Evolutionary conservation across 495 filamentous ascomycete genomes (phyloP).

Genomic region (Coniosporium apollinis): DNA sequence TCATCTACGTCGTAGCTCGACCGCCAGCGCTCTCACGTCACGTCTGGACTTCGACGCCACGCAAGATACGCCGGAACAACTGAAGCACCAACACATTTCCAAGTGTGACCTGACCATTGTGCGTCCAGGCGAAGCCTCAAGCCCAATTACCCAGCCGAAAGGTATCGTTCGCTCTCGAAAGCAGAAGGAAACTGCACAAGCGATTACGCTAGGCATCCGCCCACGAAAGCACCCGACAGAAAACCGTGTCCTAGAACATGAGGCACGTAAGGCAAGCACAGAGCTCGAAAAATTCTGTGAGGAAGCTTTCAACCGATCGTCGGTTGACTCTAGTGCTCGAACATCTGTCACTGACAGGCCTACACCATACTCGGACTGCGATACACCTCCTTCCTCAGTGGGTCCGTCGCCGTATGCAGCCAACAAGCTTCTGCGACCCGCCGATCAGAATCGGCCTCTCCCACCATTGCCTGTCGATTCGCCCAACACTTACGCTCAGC

Average conservation of each 20-base stretch:
- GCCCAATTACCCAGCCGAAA: conserved; percentile 8
- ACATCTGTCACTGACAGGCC: conserved; percentile 27
- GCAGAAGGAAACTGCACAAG: conserved; percentile 5
- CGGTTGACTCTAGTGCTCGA: conserved; percentile 30
- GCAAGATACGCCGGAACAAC: conserved; percentile 14
- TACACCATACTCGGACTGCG: conserved; percentile 20
- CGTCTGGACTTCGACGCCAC: conserved; percentile 1
- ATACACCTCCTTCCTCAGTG: conserved; percentile 25
- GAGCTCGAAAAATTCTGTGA: conserved; percentile 54
- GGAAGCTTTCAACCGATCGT: conserved; percentile 68
- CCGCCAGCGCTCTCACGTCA: conserved; percentile 12
- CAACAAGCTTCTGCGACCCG: conserved; percentile 12
- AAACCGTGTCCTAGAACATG: conserved; percentile 38
- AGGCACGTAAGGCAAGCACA: conserved; percentile 46
- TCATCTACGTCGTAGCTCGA: conserved; percentile 30
- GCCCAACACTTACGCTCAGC: conserved; percentile 31
- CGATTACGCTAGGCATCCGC: conserved; percentile 12
- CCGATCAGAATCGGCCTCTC: conserved; percentile 16
- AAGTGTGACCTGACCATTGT: too few relatives aligned
- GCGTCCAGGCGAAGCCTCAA: conserved; percentile 8
- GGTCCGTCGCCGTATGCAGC: conserved; percentile 31
- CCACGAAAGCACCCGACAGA: conserved; percentile 27
- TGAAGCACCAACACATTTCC: conserved; percentile 3
- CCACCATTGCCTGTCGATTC: conserved; percentile 23
- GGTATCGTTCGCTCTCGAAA: conserved; percentile 15